Evolutionary conservation across 768 basidiomycete species (phyloP), one percentile per base, ranked within the genome.

Genomic region (Crucibulum laeve): DNA sequence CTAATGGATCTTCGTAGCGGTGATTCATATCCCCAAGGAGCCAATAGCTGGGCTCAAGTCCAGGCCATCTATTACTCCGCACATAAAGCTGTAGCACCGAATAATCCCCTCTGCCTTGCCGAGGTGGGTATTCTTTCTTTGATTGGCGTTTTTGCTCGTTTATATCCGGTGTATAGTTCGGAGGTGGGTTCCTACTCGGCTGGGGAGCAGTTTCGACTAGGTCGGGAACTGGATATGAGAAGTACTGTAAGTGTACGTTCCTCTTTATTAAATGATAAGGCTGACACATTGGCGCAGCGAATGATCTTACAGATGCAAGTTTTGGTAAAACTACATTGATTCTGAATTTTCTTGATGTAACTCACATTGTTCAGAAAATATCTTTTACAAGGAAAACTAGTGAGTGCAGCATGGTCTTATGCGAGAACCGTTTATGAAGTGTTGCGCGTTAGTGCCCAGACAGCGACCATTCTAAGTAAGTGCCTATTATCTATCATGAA

Each of bases 301-400:
- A 53, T 37, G 67, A 69, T 35, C 55, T 74, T 19, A 73, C 71
- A 4, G 63, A 71, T 46, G 69, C 70, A 6, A 62, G 59, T 18
- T 77, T 55, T 46, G 73, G 73, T 73, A 50, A 14, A 4, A 25
- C 22, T 25, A 18, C 10, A 6, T 38, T 34, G 33, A 24, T 10
- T 3, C 28, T 18, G 3, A 41, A 13, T 24, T 35, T 23, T n/a
- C 11, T 10, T 43, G 6, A 1, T 18, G 22, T 30, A n/a, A 22
- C 19, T 35, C 34, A 24, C 38, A 47, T 38, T 40, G 50, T 19
- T 13, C 34, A 76, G 74, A 77, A 52, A 69, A 71, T 43, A 60
- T 77, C 1, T 77, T 77, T 46, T 76, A 76, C 54, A 76, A 76
- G 52, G 74, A 77, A 43, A 69, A 64, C 39, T 77, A 76, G 73